These are phyloP conservation scores for Ceratocystis huliohia DNA, from an alignment of 2,329 filamentous ascomycete genomes.

Conservation along the genomic window DNA sequence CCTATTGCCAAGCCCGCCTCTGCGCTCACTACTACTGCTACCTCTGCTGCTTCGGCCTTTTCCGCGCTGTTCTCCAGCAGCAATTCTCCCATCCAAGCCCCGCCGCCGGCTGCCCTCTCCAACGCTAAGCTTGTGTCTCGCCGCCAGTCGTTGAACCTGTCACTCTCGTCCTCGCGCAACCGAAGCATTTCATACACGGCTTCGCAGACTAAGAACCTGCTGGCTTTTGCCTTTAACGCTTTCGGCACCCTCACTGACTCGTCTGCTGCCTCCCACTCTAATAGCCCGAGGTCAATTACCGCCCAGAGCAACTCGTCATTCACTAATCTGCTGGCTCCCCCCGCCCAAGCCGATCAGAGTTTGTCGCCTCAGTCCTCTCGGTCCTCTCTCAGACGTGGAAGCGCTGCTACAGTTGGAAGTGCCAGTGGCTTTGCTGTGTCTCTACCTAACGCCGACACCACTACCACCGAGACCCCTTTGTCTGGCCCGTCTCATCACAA, in stretches of 20 bases:
- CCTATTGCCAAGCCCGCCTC: conserved; percentile 5
- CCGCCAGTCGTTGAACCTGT: conserved; percentile 15
- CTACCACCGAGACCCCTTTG: not conserved
- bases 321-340: conserved; percentile 11
- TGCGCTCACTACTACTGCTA: not conserved
- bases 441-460: not conserved
- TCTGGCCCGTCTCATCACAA: not conserved
- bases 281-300: not conserved
- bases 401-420: not conserved
- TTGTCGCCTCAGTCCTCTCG: conserved; percentile 16
- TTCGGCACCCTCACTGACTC: conserved; percentile 9
- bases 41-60: conserved; percentile 1
- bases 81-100: conserved; percentile 17
- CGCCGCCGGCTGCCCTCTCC: conserved; percentile 11
- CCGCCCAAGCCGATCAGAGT: conserved; percentile 9
- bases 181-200: conserved; percentile 19
- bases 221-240: conserved; percentile 12
- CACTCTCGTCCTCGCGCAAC: conserved; percentile 15
- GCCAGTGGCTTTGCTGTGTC: not conserved
- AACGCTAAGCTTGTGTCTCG: conserved; percentile 18
- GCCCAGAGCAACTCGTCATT: conserved; percentile 7
- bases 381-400: conserved; percentile 15
- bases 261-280: not conserved
- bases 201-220: conserved; percentile 17
- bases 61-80: conserved; percentile 7